Base-by-base conservation (phyloP, 164 flowering plant genomes). In the Tetracentron sinense region DNA sequence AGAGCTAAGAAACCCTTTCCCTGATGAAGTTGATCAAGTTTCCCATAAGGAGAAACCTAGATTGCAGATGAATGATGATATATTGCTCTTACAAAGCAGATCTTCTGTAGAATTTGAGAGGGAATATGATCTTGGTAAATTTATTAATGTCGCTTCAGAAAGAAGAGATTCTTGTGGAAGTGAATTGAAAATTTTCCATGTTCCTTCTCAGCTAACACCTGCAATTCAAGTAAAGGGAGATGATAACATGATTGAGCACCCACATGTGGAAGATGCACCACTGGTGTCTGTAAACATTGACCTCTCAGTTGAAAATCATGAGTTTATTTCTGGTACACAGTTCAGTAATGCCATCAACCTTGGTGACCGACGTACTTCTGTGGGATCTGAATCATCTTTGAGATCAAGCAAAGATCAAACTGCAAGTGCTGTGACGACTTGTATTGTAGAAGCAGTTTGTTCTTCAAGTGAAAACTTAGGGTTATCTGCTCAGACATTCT, bases 361-460 rank as follows among this genome's bases (percentile, higher is more conserved):
- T 20, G 60, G 27, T 20, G 42, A 19, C 63, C 65, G 38, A 62
- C 55, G 42, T 54, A 21, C 61, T 42, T 38, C 63, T 62, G 16
- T 27, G 60, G 73, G 31, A 54, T 19, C 47, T 42, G 65, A 72
- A 44, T 70, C 69, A 44, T 61, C 69, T 52, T 46, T 28, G 42
- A 42, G 17, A 38, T 15, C 20, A 47, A 55, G 67, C 7, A 31
- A 57, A 31, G 77, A 68, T 38, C 59, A 54, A 38, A 29, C 35
- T 21, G 14, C 61, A 42, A 66, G 16, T 56, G 23, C 56, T 56
- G 67, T 17, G 23, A 63, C 30, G 12, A 48, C 51, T 58, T 46
- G 28, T n/a, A 62, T 25, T 47, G 29, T 53, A 11, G 46, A 56
- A 48, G 58, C 28, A 35, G 25, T 44, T 22, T n/a, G 51, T 56